Percentiles rank a stretch among this genome's conserved stretches.
phyloP scores from a whole-genome alignment of 2,329 filamentous ascomycete species.

The Alternaria solani region DNA sequence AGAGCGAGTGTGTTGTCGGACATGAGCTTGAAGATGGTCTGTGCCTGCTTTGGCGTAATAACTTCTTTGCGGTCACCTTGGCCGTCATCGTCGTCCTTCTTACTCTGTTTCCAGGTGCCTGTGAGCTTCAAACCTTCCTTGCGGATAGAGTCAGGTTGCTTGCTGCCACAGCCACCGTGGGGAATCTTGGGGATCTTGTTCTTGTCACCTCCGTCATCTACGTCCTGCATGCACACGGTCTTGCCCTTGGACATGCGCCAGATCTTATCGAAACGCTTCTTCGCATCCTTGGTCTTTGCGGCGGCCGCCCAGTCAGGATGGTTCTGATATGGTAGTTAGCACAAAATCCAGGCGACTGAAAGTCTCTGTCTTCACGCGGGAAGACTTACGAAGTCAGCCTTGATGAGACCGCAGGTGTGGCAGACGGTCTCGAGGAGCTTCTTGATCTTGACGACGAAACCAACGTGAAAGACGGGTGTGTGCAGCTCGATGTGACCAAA shows the following conservation, averaged over 20 bases:
- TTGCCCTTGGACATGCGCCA: conserved; percentile 94
- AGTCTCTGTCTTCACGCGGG: conserved; percentile 62
- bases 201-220: conserved; percentile 63
- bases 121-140: conserved; percentile 86
- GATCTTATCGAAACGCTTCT: conserved; percentile 90
- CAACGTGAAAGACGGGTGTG: conserved; percentile 90
- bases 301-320: conserved; percentile 85
- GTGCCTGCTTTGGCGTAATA: conserved; percentile 83
- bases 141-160: conserved; percentile 80
- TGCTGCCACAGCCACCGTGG: conserved; percentile 94
- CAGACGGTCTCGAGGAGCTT: conserved; percentile 99
- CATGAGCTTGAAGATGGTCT: conserved; percentile 87
- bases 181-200: conserved; percentile 57
- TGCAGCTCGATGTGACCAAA: conserved; percentile 99
- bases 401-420: conserved; percentile 97
- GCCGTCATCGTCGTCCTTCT: conserved; percentile 78
- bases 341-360: conserved; percentile 57
- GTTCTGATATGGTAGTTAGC: conserved; percentile 67
- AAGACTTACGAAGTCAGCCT: conserved; percentile 96
- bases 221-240: conserved; percentile 81
- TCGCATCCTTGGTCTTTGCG: conserved; percentile 86
- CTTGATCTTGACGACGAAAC: conserved; percentile 99
- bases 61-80: conserved; percentile 73
- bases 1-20: conserved; percentile 80
- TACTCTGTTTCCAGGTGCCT: conserved; percentile 74